Evolutionary conservation across 345 rosid species (phyloP).

Genomic region (Bruguiera gymnorhiza): DNA sequence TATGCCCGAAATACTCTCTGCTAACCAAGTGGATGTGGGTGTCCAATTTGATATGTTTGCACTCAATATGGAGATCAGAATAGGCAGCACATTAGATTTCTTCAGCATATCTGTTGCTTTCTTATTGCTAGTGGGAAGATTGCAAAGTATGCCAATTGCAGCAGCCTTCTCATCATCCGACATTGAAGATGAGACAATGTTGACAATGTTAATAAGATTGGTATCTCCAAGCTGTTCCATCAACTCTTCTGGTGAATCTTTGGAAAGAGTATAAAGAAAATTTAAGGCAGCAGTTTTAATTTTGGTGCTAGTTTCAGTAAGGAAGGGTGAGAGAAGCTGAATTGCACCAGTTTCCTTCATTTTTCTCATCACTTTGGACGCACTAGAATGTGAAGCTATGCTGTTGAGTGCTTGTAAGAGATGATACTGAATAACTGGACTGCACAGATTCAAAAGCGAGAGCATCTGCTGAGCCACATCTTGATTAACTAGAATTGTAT

Average conservation of each 20-base stretch:
- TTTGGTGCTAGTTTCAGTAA: slow-evolving; percentile 40
- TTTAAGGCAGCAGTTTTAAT: slow-evolving; percentile 48
- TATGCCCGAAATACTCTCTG: slow-evolving; percentile 45
- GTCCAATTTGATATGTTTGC: slow-evolving; percentile 23
- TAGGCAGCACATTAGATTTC: slow-evolving; percentile 40
- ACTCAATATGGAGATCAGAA: slow-evolving; percentile 36
- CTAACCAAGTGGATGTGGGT: slow-evolving; percentile 19
- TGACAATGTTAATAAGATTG: slow-evolving; percentile 33
- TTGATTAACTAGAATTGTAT: slow-evolving; percentile 47
- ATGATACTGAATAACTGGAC: slow-evolving; percentile 51
- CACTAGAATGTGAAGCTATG: slow-evolving; percentile 50
- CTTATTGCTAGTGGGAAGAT: slow-evolving; percentile 44
- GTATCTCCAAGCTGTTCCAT: slow-evolving; percentile 53
- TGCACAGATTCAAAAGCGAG: slow-evolving; percentile 59
- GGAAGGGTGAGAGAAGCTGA: slow-evolving; percentile 64
- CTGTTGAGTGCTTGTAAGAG: slow-evolving; percentile 60
- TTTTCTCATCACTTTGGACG: slow-evolving; percentile 50
- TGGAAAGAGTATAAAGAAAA: slow-evolving; percentile 50
- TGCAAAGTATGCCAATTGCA: slow-evolving; percentile 58
- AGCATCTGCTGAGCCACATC: slow-evolving; percentile 77
- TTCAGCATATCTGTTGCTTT: slow-evolving; percentile 47
- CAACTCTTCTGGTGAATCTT: slow-evolving; percentile 45
- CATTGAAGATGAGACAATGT: slow-evolving; percentile 34
- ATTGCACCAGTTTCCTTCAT: slow-evolving; percentile 64
- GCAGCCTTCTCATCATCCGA: slow-evolving; percentile 46